phyloP scores from a whole-genome alignment of 2,329 filamentous ascomycete species.

The Exophiala dermatitidis region DNA sequence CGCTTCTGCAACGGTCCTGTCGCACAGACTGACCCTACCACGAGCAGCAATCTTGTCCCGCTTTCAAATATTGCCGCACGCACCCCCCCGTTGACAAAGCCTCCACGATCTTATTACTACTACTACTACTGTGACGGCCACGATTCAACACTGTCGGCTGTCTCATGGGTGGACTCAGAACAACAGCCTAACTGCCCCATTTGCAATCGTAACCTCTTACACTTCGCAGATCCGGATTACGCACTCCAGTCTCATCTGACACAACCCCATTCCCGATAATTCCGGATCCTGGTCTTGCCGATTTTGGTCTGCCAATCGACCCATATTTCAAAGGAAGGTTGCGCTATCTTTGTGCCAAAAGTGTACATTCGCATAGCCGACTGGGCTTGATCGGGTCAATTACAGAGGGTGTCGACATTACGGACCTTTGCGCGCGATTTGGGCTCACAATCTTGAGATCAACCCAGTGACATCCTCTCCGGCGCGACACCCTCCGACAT shows the following conservation, averaged over 20 bases:
- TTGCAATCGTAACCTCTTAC: constrained; percentile 1
- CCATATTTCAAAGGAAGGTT: background rate
- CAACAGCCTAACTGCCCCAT: constrained; percentile 10
- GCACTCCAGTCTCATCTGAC: background rate
- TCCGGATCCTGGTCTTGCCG: constrained; percentile 1
- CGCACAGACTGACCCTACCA: constrained; percentile 16
- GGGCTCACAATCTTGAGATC: constrained; percentile 14
- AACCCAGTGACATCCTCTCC: constrained; percentile 8
- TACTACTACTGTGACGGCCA: constrained; percentile 4
- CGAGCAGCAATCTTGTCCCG: constrained; percentile 24
- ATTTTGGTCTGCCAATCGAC: constrained; percentile 1
- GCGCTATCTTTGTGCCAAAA: background rate
- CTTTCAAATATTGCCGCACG: constrained; percentile 13
- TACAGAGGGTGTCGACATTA: background rate
- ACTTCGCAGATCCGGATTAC: constrained; percentile 7
- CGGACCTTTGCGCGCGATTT: constrained; percentile 4
- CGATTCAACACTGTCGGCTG: constrained; percentile 5
- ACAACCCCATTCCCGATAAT: background rate
- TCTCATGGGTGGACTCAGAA: constrained; percentile 18
- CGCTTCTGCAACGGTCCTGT: constrained; percentile 17
- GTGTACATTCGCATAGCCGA: constrained; percentile 2
- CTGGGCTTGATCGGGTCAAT: background rate
- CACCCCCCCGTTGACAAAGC: constrained; percentile 12
- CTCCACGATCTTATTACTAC: background rate
- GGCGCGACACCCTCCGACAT: constrained; percentile 17